Percentiles rank a stretch among this genome's conserved stretches.
These are phyloP conservation scores for Sugiyamaella chiloensis DNA, from an alignment of 805 yeast species.

Conservation along the genomic window DNA sequence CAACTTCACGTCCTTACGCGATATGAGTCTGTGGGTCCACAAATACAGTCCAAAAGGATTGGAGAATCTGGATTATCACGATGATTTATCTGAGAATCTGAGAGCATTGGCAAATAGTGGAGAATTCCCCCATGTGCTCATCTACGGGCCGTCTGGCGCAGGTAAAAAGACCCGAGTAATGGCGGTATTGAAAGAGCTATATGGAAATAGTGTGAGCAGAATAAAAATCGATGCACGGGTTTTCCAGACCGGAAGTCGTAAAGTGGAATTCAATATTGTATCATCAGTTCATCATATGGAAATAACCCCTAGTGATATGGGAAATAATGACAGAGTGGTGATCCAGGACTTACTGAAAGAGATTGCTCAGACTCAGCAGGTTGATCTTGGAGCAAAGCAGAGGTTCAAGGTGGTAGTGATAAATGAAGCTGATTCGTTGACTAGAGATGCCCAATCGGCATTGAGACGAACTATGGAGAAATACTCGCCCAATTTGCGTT, in stretches of 20 bases:
- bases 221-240: conserved; percentile 87
- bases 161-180: conserved; percentile 94
- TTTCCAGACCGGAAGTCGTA: conserved; percentile 68
- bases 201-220: conserved; percentile 78
- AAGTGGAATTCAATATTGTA: conserved; percentile 88
- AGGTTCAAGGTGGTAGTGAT: conserved; percentile 54
- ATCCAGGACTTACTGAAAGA: conserved; percentile 93
- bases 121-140: conserved; percentile 87
- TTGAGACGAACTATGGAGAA: conserved; percentile 95
- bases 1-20: neutral
- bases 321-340: conserved; percentile 90
- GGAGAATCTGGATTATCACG: conserved; percentile 63
- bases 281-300: conserved; percentile 89
- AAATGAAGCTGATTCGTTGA: conserved; percentile 85
- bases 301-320: conserved; percentile 95
- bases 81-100: conserved; percentile 59
- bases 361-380: conserved; percentile 91
- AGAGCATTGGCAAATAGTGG: conserved; percentile 62
- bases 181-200: conserved; percentile 72
- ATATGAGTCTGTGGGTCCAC: conserved; percentile 98
- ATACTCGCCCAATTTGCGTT: conserved; percentile 80
- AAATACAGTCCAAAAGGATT: conserved; percentile 78
- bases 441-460: conserved; percentile 95
- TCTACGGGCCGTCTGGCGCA: conserved; percentile 95
- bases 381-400: conserved; percentile 63